Base-by-base conservation (phyloP, 805 yeast genomes). In the Candida gorgasii region DNA sequence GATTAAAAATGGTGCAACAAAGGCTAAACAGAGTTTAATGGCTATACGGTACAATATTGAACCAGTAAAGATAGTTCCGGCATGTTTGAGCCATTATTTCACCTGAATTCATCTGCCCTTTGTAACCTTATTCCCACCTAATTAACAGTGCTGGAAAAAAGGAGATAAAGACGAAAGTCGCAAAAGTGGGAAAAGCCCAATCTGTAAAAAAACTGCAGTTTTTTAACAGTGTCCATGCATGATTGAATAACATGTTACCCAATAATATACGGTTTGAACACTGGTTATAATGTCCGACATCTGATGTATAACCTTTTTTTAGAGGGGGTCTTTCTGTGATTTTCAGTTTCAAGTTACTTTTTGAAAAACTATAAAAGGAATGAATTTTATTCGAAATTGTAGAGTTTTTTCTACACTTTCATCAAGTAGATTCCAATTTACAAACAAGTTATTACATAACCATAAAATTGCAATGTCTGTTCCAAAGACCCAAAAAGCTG, bases 401-500 rank as follows among this genome's bases (percentile, higher is more conserved):
- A 33, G 27, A 33, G 26, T 33, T 20, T 33, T 34, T 14, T 34
- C 37, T 23, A 34, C 28, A 13, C 19, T 13, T 22, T 34, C 37
- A 34, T 14, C 37, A 34, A 34, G 37, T 22, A 34, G 37, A 22
- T 34, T 34, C 15, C n/a, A 13, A 23, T 34, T 34, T 34, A 34
- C 37, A n/a, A 34, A 23, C 11, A 20, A 14, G 20, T 17, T 34
- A 34, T 34, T 23, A 22, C 36, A 33, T 19, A 34, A 20, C 19
- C 13, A 9, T 22, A 5, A 4, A 27, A 24, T 24, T 36, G 17
- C 39, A 41, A 49, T 62, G 52, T 36, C 56, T 15, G 54, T 69
- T 44, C 74, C 75, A 44, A 54, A 54, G 40, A 67, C 72, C 34
- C 74, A 69, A 57, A 67, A 69, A 51, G 75, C 74, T 22, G 62